phyloP scores from a whole-genome alignment of 495 filamentous ascomycete genomes.

The Astrocystis sublimbata region DNA sequence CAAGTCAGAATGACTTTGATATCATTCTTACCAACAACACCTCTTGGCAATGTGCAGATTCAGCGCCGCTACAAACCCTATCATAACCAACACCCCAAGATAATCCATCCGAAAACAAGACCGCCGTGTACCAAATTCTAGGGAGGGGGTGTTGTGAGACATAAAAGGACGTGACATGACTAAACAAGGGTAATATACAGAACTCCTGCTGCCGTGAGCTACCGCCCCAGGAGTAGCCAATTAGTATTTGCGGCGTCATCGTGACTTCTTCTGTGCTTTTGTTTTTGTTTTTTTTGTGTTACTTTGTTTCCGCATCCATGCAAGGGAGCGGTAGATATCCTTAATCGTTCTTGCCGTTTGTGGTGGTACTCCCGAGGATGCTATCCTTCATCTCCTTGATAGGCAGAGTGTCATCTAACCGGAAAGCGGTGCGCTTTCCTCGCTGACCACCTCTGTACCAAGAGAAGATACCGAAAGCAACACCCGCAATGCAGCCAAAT shows the following conservation, averaged over 20 bases:
- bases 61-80: slow-evolving; percentile 28
- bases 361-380: slow-evolving; percentile 55
- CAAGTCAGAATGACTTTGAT: not conserved
- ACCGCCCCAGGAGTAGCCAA: slow-evolving; percentile 23
- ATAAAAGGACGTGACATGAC: slow-evolving; percentile 30
- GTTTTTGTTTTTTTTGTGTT: slow-evolving; percentile 14
- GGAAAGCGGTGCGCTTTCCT: slow-evolving; percentile 66
- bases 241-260: slow-evolving; percentile 23
- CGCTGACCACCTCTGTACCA: slow-evolving; percentile 60
- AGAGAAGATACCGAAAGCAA: slow-evolving; percentile 49
- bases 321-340: slow-evolving; percentile 10
- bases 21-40: slow-evolving; percentile 18
- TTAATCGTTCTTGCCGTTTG: slow-evolving; percentile 81
- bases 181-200: slow-evolving; percentile 36
- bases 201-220: slow-evolving; percentile 30
- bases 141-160: slow-evolving; percentile 14
- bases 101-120: slow-evolving; percentile 5
- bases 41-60: slow-evolving; percentile 25
- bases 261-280: no score
- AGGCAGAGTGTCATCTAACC: slow-evolving; percentile 71
- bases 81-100: slow-evolving; percentile 26
- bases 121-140: slow-evolving; percentile 17
- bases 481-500: slow-evolving; percentile 59
- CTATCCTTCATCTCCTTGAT: slow-evolving; percentile 51
- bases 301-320: slow-evolving; percentile 10